Evolutionary conservation across 306 rosid species (phyloP), one percentile per base, ranked within the genome.

Genomic region (Ceratonia siliqua): DNA sequence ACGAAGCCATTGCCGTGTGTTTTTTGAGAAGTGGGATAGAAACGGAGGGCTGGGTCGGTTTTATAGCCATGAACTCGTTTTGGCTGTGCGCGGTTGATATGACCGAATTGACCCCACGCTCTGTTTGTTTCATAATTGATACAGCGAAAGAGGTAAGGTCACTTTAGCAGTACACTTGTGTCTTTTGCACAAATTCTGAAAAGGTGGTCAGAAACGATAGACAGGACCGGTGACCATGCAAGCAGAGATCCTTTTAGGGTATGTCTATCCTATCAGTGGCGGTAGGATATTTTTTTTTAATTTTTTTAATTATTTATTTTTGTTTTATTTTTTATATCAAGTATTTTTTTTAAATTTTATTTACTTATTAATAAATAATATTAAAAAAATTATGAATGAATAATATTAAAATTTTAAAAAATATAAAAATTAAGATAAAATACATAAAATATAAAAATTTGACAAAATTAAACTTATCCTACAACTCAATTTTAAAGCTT

Each of bases 161-260:
- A n/a, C 6, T 42, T 55, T 52, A 17, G 66, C 42, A n/a, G 78
- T 43, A 50, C 3, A 20, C 0, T 15, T 67, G 57, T 66, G 63
- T 41, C 54, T 1, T 68, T 57, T 3, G 11, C 13, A 20, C 17
- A 41, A 21, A 18, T 82, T 72, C 71, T 66, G 62, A 22, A 82
- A 82, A 82, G 82, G 12, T 30, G 14, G 46, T 24, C 74, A 35
- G 62, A 20, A 70, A 30, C 59, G 33, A 46, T 20, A 28, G 78
- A 68, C 70, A 62, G 7, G 67, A 59, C 28, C 15, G 22, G 28
- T 10, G 33, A 12, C 5, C n/a, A n/a, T n/a, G n/a, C n/a, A n/a
- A n/a, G n/a, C n/a, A n/a, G n/a, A n/a, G n/a, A n/a, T n/a, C n/a
- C n/a, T n/a, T n/a, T n/a, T n/a, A n/a, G n/a, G n/a, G n/a, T n/a